Percentiles rank a stretch among this genome's conserved stretches.
phyloP scores from a whole-genome alignment of 1,284 basidiomycete genomes.

The Apiotrichum gracile region DNA sequence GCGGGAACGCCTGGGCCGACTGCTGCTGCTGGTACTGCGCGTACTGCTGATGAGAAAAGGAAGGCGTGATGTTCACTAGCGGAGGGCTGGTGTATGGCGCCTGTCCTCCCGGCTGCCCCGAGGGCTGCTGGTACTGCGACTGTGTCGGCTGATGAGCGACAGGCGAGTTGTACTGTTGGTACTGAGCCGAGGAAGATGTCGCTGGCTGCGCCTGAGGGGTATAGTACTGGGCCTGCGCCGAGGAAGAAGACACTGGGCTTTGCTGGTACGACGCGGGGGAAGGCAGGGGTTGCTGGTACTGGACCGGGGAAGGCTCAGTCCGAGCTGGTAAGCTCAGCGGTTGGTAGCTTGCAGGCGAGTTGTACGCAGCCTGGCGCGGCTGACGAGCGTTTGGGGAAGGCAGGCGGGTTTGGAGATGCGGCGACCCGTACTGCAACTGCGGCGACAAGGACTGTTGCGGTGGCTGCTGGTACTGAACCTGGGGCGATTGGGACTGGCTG shows the following conservation, averaged over 20 bases:
- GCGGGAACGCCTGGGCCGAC: not conserved
- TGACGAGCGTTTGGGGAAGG: not conserved
- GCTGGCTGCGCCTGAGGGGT: too few relatives aligned
- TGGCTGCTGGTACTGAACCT: not conserved
- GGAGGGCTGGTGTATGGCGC: too few relatives aligned
- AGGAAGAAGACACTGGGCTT: not conserved
- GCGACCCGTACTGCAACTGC: not conserved
- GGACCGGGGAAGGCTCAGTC: not conserved
- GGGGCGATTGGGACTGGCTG: not conserved
- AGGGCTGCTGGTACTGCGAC: not conserved
- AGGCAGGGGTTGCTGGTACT: not conserved
- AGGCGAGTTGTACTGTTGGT: not conserved
- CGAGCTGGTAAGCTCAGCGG: not conserved
- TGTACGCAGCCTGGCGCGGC: not conserved
- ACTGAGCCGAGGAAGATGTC: not conserved
- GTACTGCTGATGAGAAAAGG: too few relatives aligned
- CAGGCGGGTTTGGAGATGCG: not conserved
- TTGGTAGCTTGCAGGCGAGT: not conserved
- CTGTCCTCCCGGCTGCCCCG: too few relatives aligned
- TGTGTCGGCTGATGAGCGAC: not conserved
- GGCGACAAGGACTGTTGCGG: not conserved
- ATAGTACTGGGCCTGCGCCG: not conserved
- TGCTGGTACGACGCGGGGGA: not conserved
- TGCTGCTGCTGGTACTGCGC: constrained; percentile 1
- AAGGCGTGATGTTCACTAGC: too few relatives aligned